A percentile compares a stretch with the other conserved stretches of the same genome.
Evolutionary conservation across 495 filamentous ascomycete species (phyloP).

Genomic region (Astrothelium macrocarpum): DNA sequence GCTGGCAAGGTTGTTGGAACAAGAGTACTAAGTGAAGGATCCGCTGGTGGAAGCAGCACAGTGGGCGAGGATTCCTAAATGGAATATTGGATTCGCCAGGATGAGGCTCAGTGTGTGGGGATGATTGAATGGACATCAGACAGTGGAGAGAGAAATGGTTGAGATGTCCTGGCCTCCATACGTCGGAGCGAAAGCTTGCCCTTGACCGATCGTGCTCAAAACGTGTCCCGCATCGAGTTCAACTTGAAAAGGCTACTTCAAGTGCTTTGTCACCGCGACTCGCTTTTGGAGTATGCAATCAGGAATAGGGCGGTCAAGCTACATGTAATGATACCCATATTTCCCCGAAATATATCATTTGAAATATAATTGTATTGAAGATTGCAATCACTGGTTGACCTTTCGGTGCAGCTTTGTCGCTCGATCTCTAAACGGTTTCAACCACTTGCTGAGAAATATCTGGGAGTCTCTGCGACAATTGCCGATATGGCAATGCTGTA

Average conservation of each 20-base stretch:
- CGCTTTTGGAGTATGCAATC: too few relatives aligned
- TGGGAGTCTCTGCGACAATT: neutral
- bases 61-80: constrained; percentile 22
- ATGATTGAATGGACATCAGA: too few relatives aligned
- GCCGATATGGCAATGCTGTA: neutral
- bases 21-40: constrained; percentile 41
- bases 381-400: too few relatives aligned
- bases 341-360: neutral
- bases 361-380: neutral
- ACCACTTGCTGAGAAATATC: neutral
- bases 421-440: too few relatives aligned
- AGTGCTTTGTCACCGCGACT: too few relatives aligned
- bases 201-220: too few relatives aligned
- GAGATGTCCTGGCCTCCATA: too few relatives aligned
- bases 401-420: too few relatives aligned
- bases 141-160: too few relatives aligned
- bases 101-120: neutral
- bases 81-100: neutral
- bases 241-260: too few relatives aligned
- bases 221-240: neutral
- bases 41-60: constrained; percentile 41
- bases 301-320: too few relatives aligned
- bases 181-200: too few relatives aligned
- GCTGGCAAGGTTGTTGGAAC: constrained; percentile 39
- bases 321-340: constrained; percentile 1